phyloP scores from a whole-genome alignment of 164 flowering plant genomes.

The Tetracentron sinense region DNA sequence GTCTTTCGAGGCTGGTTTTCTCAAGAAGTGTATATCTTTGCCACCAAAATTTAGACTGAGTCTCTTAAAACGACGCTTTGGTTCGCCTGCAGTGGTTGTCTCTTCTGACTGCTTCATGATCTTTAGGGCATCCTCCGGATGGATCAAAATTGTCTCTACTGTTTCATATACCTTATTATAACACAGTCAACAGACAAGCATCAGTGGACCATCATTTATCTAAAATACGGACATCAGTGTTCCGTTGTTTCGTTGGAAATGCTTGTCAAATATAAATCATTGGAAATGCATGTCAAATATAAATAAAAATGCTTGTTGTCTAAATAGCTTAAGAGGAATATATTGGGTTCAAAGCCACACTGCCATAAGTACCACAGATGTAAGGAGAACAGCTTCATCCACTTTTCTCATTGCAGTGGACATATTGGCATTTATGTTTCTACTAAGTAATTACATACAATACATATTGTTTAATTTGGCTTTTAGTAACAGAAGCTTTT shows the following conservation, averaged over 20 bases:
- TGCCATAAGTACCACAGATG: too few relatives aligned
- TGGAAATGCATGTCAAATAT: too few relatives aligned
- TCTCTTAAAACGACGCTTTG: slow-evolving; percentile 55
- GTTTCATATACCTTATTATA: slow-evolving; percentile 75
- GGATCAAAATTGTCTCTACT: slow-evolving; percentile 57
- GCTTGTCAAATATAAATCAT: too few relatives aligned
- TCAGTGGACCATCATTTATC: not conserved
- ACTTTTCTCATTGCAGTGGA: too few relatives aligned
- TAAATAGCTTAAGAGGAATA: too few relatives aligned
- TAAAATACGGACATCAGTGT: not conserved
- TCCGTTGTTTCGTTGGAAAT: not conserved
- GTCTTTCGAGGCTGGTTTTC: slow-evolving; percentile 31
- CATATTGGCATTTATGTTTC: too few relatives aligned
- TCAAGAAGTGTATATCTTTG: slow-evolving; percentile 39
- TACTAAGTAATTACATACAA: too few relatives aligned
- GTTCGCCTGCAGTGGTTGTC: slow-evolving; percentile 34
- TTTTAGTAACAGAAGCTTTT: too few relatives aligned
- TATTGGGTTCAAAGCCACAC: not conserved
- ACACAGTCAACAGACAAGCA: not conserved
- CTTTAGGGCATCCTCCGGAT: slow-evolving; percentile 62
- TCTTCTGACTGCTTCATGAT: slow-evolving; percentile 58
- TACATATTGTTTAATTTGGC: too few relatives aligned
- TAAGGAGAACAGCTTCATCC: too few relatives aligned
- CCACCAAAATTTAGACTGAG: slow-evolving; percentile 58
- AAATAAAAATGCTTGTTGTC: not conserved